A percentile compares a stretch with the other conserved stretches of the same genome.
phyloP scores from a whole-genome alignment of 768 basidiomycete genomes.

The Russula dissimulans region DNA sequence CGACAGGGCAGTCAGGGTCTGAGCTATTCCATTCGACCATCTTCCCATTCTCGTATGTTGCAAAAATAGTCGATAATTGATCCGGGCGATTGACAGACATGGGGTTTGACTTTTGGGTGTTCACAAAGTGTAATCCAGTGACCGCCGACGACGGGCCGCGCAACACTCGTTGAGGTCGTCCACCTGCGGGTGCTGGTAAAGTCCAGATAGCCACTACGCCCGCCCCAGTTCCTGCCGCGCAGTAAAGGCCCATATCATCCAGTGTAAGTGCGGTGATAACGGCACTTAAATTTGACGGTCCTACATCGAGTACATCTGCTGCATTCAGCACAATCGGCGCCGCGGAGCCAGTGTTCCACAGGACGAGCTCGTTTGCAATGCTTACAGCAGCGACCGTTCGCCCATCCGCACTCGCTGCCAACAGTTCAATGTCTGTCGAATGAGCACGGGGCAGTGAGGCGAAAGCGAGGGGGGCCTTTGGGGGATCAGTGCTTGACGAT shows the following conservation, averaged over 20 bases:
- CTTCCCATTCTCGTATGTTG: slow-evolving; percentile 47
- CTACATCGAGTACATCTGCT: slow-evolving; percentile 39
- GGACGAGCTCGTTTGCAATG: slow-evolving; percentile 63
- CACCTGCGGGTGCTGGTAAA: slow-evolving; percentile 34
- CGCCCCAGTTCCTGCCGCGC: slow-evolving; percentile 62
- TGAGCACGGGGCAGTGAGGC: slow-evolving; percentile 74
- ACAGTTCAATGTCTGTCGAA: slow-evolving; percentile 71
- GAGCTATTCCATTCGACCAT: slow-evolving; percentile 45
- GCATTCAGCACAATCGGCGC: slow-evolving; percentile 42
- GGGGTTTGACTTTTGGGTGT: slow-evolving; percentile 5
- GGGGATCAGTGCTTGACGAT: slow-evolving; percentile 26
- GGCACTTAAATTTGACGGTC: slow-evolving; percentile 38
- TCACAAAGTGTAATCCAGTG: slow-evolving; percentile 40
- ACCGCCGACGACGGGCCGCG: slow-evolving; percentile 40
- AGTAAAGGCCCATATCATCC: slow-evolving; percentile 48
- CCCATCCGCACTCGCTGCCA: slow-evolving; percentile 65
- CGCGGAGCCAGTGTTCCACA: slow-evolving; percentile 49
- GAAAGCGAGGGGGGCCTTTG: slow-evolving; percentile 42
- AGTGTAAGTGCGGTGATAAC: slow-evolving; percentile 55
- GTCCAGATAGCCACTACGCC: slow-evolving; percentile 60
- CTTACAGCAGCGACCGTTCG: slow-evolving; percentile 60
- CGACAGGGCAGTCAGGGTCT: slow-evolving; percentile 23
- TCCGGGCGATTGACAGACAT: slow-evolving; percentile 16
- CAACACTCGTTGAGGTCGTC: slow-evolving; percentile 34
- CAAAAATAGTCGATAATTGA: slow-evolving; percentile 20